A percentile compares a stretch with the other conserved stretches of the same genome.
phyloP scores from a whole-genome alignment of 2,329 filamentous ascomycete species.

The Metarhizium guizhouense region DNA sequence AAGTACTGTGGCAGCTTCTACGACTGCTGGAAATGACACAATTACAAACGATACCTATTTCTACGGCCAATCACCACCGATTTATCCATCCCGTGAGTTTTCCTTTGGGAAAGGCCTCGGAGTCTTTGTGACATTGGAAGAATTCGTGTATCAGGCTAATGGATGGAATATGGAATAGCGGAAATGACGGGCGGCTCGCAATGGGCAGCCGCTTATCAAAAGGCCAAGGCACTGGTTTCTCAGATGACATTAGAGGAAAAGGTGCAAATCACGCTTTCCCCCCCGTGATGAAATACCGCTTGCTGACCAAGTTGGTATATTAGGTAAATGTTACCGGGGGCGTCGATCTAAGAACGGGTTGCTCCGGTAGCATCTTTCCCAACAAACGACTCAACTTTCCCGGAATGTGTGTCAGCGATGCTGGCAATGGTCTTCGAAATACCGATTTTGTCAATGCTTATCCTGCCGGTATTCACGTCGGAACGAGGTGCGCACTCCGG shows the following conservation, averaged over 20 bases:
- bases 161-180: conserved; percentile 21
- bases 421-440: conserved; percentile 32
- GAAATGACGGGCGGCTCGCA: conserved; percentile 42
- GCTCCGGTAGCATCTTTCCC: conserved; percentile 34
- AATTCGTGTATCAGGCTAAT: neutral
- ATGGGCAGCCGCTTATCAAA: conserved; percentile 60
- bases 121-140: neutral
- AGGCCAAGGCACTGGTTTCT: conserved; percentile 59
- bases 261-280: conserved; percentile 21
- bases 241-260: conserved; percentile 71
- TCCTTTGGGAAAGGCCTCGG: neutral
- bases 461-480: conserved; percentile 31
- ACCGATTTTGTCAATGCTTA: conserved; percentile 34
- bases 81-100: conserved; percentile 42
- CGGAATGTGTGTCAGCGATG: conserved; percentile 36
- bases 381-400: conserved; percentile 30
- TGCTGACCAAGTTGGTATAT: neutral
- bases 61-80: conserved; percentile 39
- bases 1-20: neutral
- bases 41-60: conserved; percentile 35
- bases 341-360: conserved; percentile 42
- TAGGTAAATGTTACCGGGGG: conserved; percentile 67
- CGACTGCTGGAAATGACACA: conserved; percentile 9
- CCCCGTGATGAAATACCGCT: neutral
- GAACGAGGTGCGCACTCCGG: conserved; percentile 21